Evolutionary conservation across 2,329 filamentous ascomycete species (phyloP).

Genomic region (Alternaria longipes): DNA sequence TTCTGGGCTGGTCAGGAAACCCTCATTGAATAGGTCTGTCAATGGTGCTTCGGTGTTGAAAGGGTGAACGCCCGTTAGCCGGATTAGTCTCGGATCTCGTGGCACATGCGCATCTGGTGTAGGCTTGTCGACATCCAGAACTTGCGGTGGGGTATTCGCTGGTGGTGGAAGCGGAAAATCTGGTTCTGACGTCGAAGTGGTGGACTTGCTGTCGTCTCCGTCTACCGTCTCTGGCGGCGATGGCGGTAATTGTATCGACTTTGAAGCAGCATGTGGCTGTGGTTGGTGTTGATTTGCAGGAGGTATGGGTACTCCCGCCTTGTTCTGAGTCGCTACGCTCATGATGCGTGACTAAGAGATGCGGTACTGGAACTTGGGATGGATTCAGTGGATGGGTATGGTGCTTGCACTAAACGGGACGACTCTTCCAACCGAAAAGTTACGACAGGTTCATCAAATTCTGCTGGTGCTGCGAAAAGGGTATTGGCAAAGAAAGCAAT

Average conservation of each 20-base stretch:
- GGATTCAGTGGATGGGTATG: not conserved
- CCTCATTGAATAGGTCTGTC: constrained; percentile 77
- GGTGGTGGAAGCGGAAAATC: constrained; percentile 74
- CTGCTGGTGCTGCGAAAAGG: not conserved
- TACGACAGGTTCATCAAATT: not conserved
- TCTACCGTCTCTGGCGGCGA: constrained; percentile 49
- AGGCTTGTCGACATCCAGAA: constrained; percentile 78
- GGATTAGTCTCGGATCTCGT: constrained; percentile 81
- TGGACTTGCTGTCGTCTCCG: constrained; percentile 41
- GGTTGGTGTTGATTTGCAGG: constrained; percentile 26
- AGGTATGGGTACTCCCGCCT: constrained; percentile 26
- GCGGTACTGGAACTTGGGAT: not conserved
- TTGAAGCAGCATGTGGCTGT: constrained; percentile 28
- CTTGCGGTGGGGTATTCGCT: constrained; percentile 63
- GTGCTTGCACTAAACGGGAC: not conserved
- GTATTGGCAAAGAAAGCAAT: not conserved
- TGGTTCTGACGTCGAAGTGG: constrained; percentile 25
- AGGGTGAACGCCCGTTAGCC: constrained; percentile 86
- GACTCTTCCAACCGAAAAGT: not conserved
- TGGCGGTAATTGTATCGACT: constrained; percentile 39
- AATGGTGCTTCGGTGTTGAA: constrained; percentile 91
- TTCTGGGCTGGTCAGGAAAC: constrained; percentile 86
- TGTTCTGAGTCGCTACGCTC: constrained; percentile 26
- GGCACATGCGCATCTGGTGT: constrained; percentile 86
- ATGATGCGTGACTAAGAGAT: constrained; percentile 21